Percentiles rank a stretch among this genome's conserved stretches.
Conservation (phyloP, 345 rosid species). For the Mangifera indica region DNA sequence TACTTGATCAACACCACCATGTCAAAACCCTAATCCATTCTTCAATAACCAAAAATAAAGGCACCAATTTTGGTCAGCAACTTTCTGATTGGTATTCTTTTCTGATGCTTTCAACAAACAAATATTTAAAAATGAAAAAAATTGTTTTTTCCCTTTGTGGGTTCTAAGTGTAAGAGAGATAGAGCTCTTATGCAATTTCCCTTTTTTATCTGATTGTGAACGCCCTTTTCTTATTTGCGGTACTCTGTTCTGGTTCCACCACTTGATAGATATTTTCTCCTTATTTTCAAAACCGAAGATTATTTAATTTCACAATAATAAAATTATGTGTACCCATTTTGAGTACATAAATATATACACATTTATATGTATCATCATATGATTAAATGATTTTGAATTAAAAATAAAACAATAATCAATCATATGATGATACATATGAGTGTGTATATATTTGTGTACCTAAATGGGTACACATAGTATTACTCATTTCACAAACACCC, state of each 20-base stretch:
- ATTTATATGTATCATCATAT: too few species aligned
- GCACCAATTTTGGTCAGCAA: constrained; percentile 3
- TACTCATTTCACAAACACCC: too few species aligned
- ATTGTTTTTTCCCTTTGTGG: background rate
- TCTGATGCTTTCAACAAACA: constrained; percentile 2
- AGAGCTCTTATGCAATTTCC: background rate
- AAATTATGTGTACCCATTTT: too few species aligned
- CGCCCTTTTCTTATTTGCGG: background rate
- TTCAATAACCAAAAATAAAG: background rate
- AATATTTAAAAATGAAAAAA: background rate
- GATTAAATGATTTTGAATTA: too few species aligned
- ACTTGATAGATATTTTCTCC: background rate
- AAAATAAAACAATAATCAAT: too few species aligned
- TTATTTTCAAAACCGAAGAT: background rate
- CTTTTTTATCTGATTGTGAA: background rate
- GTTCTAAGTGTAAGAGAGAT: background rate
- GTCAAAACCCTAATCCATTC: constrained; percentile 18
- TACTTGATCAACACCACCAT: constrained; percentile 4
- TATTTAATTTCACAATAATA: too few species aligned
- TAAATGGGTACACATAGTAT: too few species aligned
- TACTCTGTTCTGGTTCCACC: background rate
- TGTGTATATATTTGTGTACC: too few species aligned
- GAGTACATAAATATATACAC: too few species aligned
- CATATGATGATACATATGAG: too few species aligned
- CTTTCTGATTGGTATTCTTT: constrained; percentile 10